Evolutionary conservation across 805 yeast genomes (phyloP), one percentile per base, ranked within the genome.

Genomic region (Metschnikowia picachoensis): DNA sequence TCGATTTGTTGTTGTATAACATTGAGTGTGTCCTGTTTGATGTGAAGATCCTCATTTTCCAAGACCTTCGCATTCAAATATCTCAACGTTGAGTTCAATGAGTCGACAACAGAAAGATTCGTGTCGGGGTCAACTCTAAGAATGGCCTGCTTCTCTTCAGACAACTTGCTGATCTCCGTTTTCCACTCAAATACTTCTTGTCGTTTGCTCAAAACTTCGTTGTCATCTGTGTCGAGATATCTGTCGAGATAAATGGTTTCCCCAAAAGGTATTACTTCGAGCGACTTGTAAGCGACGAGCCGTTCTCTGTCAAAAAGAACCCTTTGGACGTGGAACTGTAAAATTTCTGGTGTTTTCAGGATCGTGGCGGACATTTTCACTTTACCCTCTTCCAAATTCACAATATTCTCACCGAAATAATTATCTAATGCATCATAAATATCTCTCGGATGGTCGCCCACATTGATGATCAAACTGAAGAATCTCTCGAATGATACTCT

Each of bases 241-340:
- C 97, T 74, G 66, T 94, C 99, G 78, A 94, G 79, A 61, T 86
- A 91, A 8, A 94, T 65, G 10, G 73, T 79, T 43, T 88, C 87
- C 28, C 82, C 79, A 60, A 90, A 89, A 3, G 91, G 91, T 39
- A 94, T 73, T 8, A 90, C 95, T 47, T 85, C 90, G 36, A 79
- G 76, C 2, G 90, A 83, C 61, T 94, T 94, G 59, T 87, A 87
- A 0, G 95, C 88, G 65, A 83, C 77, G 41, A 83, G 74, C 12
- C 77, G 67, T 44, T 74, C 83, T 37, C 90, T 74, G 60, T 94
- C 97, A 62, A 84, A 94, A 61, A 88, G 87, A 1, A 94, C 98
- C 60, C 99, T 76, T 66, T 91, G 98, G 8, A 94, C 87, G 61
- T 94, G 99, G 40, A 94, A 79, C 62, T 94, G 99, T 40, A 94